phyloP scores from a whole-genome alignment of 2,329 filamentous ascomycete species.

The Phialophora expanda region DNA sequence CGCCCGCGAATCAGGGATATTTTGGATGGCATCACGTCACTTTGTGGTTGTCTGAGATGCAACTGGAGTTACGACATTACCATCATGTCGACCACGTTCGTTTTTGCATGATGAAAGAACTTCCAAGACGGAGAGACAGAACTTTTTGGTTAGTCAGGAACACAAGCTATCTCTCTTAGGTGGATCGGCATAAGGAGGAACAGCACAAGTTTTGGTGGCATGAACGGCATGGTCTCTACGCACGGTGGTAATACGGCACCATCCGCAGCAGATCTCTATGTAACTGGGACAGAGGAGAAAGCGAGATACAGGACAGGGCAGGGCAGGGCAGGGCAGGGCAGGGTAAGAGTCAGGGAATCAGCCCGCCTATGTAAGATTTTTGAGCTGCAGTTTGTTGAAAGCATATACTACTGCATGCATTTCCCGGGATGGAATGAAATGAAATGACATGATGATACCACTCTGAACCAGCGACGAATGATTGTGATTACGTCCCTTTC shows the following conservation, averaged over 20 bases:
- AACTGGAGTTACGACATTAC: conserved; percentile 11
- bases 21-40: conserved; percentile 8
- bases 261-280: background rate
- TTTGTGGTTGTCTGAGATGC: conserved; percentile 23
- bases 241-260: too few species aligned
- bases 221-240: background rate
- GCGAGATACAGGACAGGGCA: background rate
- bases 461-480: background rate
- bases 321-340: background rate
- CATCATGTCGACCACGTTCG: conserved; percentile 13
- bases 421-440: conserved; percentile 4
- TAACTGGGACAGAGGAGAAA: background rate
- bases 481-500: background rate
- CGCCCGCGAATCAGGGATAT: background rate
- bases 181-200: background rate
- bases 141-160: conserved; percentile 2
- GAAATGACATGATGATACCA: conserved; percentile 11
- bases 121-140: background rate
- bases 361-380: conserved; percentile 2
- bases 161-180: background rate
- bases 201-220: background rate
- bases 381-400: conserved; percentile 12
- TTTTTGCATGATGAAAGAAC: background rate
- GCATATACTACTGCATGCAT: conserved; percentile 11
- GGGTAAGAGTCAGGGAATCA: background rate